Percentiles rank a stretch among this genome's conserved stretches.
Evolutionary conservation across 2,329 filamentous ascomycete species (phyloP).

Genomic region (Cylindrodendrum hubeiense): DNA sequence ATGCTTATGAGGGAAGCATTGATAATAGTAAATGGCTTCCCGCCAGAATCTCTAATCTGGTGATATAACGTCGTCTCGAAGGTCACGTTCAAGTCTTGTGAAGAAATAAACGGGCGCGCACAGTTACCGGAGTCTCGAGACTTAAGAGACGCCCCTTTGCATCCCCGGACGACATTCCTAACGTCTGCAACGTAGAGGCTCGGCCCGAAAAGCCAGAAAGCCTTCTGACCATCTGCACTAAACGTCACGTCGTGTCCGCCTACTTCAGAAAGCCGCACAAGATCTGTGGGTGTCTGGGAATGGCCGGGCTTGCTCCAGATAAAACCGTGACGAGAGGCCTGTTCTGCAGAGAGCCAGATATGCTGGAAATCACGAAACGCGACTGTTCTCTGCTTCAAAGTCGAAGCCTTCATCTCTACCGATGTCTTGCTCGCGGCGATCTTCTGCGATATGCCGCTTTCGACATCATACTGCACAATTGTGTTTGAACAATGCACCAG

Average conservation of each 20-base stretch:
- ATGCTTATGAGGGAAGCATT: constrained; percentile 2
- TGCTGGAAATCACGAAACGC: constrained; percentile 10
- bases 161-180: background rate
- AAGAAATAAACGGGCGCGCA: background rate
- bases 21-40: background rate
- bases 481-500: no score
- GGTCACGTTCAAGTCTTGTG: background rate
- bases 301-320: constrained; percentile 6
- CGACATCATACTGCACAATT: no score
- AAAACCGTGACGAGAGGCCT: no score
- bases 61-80: background rate
- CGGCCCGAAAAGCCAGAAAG: background rate
- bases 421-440: background rate
- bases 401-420: background rate
- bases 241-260: background rate
- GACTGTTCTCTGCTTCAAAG: background rate
- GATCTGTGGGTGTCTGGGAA: background rate
- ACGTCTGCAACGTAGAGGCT: background rate
- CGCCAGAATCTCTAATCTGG: background rate
- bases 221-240: background rate
- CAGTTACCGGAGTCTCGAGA: background rate
- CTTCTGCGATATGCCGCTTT: background rate
- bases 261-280: background rate
- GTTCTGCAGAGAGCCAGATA: constrained; percentile 1
- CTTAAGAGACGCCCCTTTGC: background rate